phyloP scores from a whole-genome alignment of 176 grass and related monocot genomes.

The Poa pratensis region DNA sequence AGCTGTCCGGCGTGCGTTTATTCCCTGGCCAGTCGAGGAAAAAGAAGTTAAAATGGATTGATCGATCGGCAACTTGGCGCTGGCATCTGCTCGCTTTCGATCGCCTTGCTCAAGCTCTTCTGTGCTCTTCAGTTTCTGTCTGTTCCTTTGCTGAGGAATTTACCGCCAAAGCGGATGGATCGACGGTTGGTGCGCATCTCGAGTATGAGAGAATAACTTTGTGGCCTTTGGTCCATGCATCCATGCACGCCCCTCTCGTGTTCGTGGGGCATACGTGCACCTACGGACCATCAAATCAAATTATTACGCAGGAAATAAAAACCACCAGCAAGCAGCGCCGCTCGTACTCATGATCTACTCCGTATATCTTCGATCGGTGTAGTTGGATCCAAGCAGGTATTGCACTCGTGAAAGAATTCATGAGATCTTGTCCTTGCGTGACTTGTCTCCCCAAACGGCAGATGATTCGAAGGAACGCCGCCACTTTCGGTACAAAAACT shows the following conservation, averaged over 20 bases:
- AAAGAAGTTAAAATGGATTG: background rate
- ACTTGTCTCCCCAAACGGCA: constrained; percentile 21
- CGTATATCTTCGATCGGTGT: background rate
- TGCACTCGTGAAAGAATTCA: background rate
- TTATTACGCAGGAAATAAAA: background rate
- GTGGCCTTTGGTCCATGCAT: background rate
- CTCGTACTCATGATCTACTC: background rate
- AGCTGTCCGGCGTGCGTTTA: constrained; percentile 47
- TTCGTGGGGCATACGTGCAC: constrained; percentile 20
- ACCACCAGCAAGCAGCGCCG: background rate
- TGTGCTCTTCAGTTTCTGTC: background rate
- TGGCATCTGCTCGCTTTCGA: background rate
- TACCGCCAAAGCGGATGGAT: constrained; percentile 39
- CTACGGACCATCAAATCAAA: background rate
- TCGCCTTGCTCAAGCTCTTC: background rate
- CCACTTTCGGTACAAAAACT: constrained; percentile 44
- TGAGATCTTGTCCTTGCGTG: constrained; percentile 30
- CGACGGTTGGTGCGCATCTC: constrained; percentile 38
- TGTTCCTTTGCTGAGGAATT: constrained; percentile 33
- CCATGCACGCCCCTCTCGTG: constrained; percentile 32
- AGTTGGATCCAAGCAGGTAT: background rate
- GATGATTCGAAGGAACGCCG: background rate
- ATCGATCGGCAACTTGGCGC: background rate
- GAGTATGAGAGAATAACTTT: constrained; percentile 33
- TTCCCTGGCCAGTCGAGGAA: constrained; percentile 15